phyloP scores from a whole-genome alignment of 148 eudicot species.

The Vaccinium myrtillus region DNA sequence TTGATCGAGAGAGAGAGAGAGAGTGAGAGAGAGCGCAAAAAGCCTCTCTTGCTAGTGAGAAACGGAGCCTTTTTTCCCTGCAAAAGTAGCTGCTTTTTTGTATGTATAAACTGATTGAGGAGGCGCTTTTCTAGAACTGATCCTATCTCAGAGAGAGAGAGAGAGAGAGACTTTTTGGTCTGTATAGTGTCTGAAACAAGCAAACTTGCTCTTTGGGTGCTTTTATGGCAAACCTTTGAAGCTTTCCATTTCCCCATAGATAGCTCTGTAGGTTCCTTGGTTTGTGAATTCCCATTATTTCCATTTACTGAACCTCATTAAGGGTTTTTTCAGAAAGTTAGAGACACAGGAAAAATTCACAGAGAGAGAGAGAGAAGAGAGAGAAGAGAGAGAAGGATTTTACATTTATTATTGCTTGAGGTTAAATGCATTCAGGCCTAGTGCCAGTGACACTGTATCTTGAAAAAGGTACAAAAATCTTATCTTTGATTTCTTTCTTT shows the following conservation, averaged over 20 bases:
- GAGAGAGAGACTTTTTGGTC: not conserved
- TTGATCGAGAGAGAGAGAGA: conserved; percentile 18
- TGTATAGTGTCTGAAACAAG: not conserved
- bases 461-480: not conserved
- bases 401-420: not conserved
- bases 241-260: not conserved
- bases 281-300: not conserved
- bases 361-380: not conserved
- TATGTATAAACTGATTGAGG: not conserved
- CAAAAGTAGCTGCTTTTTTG: not conserved
- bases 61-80: conserved; percentile 12
- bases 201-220: conserved; percentile 2
- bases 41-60: conserved; percentile 13
- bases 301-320: not conserved
- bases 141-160: not conserved
- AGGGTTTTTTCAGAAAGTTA: not conserved
- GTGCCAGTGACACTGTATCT: not conserved
- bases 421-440: not conserved
- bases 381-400: not conserved
- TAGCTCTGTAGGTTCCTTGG: not conserved
- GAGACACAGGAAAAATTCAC: not conserved
- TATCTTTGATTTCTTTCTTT: not conserved
- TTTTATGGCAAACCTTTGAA: conserved; percentile 2
- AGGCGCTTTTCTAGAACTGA: not conserved
- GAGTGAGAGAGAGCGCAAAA: conserved; percentile 24